These are phyloP conservation scores for Crithidia bombi DNA, from an alignment of 208 protist genomes.

Conservation along the genomic window DNA sequence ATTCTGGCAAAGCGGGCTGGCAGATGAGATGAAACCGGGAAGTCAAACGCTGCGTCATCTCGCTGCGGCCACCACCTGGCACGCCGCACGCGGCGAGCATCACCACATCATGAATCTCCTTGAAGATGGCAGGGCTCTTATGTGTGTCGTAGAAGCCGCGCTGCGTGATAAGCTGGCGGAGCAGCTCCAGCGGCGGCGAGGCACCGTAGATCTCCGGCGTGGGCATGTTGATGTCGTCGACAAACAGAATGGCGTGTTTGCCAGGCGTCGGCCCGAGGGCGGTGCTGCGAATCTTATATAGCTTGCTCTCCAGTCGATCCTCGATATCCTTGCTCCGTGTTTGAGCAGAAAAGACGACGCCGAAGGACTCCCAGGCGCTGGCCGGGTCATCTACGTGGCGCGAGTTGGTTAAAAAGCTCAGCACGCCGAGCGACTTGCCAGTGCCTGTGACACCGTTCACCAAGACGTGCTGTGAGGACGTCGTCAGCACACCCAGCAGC, in stretches of 20 bases:
- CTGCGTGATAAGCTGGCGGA: slow-evolving; percentile 95
- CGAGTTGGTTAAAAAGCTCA: slow-evolving; percentile 68
- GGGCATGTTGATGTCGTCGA: slow-evolving; percentile 98
- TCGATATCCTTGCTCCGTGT: slow-evolving; percentile 93
- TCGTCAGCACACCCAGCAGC: slow-evolving; percentile 75
- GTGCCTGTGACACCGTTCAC: slow-evolving; percentile 95
- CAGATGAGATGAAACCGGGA: slow-evolving; percentile 94
- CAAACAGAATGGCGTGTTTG: slow-evolving; percentile 91
- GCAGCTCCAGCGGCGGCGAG: slow-evolving; percentile 94
- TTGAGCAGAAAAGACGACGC: slow-evolving; percentile 94
- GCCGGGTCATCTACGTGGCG: slow-evolving; percentile 82
- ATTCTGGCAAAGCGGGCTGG: slow-evolving; percentile 90
- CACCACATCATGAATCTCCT: slow-evolving; percentile 91
- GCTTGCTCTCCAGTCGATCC: slow-evolving; percentile 93
- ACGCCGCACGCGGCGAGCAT: slow-evolving; percentile 93
- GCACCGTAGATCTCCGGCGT: slow-evolving; percentile 94
- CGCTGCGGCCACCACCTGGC: slow-evolving; percentile 95
- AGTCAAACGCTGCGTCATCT: slow-evolving; percentile 92
- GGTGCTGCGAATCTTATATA: slow-evolving; percentile 92
- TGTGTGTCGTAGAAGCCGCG: slow-evolving; percentile 94
- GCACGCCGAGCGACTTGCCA: slow-evolving; percentile 92
- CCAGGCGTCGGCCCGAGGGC: slow-evolving; percentile 88
- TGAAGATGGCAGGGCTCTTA: slow-evolving; percentile 92
- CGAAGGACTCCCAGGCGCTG: slow-evolving; percentile 86
- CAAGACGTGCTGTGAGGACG: slow-evolving; percentile 83